Conservation (phyloP, 345 rosid genomes). For the Punica granatum region DNA sequence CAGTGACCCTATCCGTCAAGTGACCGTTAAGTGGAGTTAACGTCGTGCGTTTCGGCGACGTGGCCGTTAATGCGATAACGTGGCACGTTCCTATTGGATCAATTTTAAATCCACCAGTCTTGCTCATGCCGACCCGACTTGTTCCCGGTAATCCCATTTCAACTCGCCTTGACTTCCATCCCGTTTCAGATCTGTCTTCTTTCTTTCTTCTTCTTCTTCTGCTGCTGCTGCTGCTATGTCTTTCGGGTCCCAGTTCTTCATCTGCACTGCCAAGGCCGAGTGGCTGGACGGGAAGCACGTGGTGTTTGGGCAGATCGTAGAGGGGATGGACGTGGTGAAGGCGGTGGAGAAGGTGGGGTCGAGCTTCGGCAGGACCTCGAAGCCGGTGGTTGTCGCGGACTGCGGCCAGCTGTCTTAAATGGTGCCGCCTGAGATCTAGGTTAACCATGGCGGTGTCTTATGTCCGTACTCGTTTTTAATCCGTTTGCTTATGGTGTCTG, state of each 20-base stretch:
- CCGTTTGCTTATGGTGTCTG: not conserved
- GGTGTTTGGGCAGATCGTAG: conserved; percentile 35
- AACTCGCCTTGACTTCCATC: too few relatives aligned
- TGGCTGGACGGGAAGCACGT: conserved; percentile 46
- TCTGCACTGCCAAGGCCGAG: conserved; percentile 30
- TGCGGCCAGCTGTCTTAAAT: conserved; percentile 34
- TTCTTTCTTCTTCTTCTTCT: too few relatives aligned
- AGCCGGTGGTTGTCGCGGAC: conserved; percentile 25
- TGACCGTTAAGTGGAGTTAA: too few relatives aligned
- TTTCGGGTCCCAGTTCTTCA: conserved; percentile 37
- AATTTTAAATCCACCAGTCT: too few relatives aligned
- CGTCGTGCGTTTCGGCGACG: too few relatives aligned
- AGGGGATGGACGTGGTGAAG: conserved; percentile 35
- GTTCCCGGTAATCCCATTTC: too few relatives aligned
- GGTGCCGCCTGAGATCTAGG: not conserved
- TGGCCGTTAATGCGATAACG: too few relatives aligned
- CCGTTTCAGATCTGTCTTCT: too few relatives aligned
- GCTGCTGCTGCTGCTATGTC: too few relatives aligned
- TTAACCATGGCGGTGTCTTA: not conserved
- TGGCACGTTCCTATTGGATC: too few relatives aligned
- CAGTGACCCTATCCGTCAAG: too few relatives aligned
- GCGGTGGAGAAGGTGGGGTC: conserved; percentile 31
- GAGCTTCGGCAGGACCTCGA: conserved; percentile 23
- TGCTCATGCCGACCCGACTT: too few relatives aligned
- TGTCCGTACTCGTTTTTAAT: not conserved